These are phyloP conservation scores for Saccharomyces uvarum DNA, from an alignment of 1,139 yeast species.

Conservation along the genomic window DNA sequence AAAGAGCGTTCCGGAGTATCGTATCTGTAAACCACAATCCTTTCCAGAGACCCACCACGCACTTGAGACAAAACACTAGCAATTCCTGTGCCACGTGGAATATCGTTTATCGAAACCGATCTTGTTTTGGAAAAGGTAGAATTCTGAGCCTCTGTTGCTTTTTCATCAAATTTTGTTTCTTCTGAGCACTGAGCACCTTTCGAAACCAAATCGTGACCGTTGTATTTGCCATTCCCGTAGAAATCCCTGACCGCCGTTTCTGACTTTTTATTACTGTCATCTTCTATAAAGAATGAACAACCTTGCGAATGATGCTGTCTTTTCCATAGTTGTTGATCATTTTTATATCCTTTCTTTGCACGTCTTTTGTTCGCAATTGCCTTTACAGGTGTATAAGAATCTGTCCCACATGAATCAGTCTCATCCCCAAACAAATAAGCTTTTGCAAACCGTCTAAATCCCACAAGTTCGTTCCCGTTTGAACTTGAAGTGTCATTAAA, in stretches of 20 bases:
- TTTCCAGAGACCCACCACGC: slow-evolving; percentile 70
- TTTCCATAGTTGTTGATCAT: background rate
- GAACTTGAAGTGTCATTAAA: slow-evolving; percentile 2
- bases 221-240: background rate
- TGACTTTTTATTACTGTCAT: background rate
- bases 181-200: background rate
- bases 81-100: slow-evolving; percentile 41
- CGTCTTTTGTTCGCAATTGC: slow-evolving; percentile 1
- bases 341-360: slow-evolving; percentile 11
- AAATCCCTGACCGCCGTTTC: background rate
- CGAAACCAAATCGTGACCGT: background rate
- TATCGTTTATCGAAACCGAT: slow-evolving; percentile 33
- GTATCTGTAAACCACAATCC: slow-evolving; percentile 31
- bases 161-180: background rate
- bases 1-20: slow-evolving; percentile 6
- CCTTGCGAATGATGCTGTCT: background rate
- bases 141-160: background rate
- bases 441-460: slow-evolving; percentile 26
- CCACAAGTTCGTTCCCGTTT: slow-evolving; percentile 16
- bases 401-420: slow-evolving; percentile 2
- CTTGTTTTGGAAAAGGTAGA: slow-evolving; percentile 7
- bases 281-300: slow-evolving; percentile 1
- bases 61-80: slow-evolving; percentile 50
- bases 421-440: slow-evolving; percentile 13
- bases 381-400: background rate